Base-by-base conservation (phyloP, 2,329 filamentous ascomycete species). In the Arthroderma uncinatum region DNA sequence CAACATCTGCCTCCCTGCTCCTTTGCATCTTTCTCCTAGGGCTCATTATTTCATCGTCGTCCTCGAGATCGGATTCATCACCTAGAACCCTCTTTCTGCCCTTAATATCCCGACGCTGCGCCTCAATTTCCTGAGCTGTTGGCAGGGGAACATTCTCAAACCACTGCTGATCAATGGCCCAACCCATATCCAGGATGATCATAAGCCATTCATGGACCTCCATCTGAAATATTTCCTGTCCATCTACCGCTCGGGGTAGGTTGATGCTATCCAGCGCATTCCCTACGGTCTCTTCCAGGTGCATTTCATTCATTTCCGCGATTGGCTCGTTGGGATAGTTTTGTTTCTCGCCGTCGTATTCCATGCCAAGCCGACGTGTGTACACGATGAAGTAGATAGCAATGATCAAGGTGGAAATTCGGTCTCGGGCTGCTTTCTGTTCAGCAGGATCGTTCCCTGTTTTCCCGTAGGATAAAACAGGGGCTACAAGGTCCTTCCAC, bases 171-270 rank as follows among this genome's bases (percentile, higher is more conserved):
- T 68, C 84, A 77, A 80, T 76, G 16, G 79, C 71, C 74, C 76
- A 80, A 1, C 68, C 68, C 21, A 72, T 68, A 19, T 69, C 66
- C 61, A 71, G 78, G 42, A 87, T 77, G 57, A 80, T 72, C 19
- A 78, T 70, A 58, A 87, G 78, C 61, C 85, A 86, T 1, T 73
- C 71, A 59, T 87, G 82, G 37, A 89, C 78, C 36, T 85, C 80
- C 54, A 52, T 52, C 5, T 25, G 10, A 12, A 25, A 47, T 4
- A 16, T 33, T 52, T 52, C 48, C 33, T 8, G 6, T 8, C 50
- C 50, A 2, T 53, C 16, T 37, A 53, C 50, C 1, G n/a, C 7
- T 14, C 36, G 30, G 21, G 50, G 50, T 3, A 53, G 33, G 12
- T n/a, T 14, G n/a, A 53, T 12, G 14, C 30, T 37, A 16, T 53